Conservation (phyloP, 2,329 filamentous ascomycete species). For the Claviceps cyperi region DNA sequence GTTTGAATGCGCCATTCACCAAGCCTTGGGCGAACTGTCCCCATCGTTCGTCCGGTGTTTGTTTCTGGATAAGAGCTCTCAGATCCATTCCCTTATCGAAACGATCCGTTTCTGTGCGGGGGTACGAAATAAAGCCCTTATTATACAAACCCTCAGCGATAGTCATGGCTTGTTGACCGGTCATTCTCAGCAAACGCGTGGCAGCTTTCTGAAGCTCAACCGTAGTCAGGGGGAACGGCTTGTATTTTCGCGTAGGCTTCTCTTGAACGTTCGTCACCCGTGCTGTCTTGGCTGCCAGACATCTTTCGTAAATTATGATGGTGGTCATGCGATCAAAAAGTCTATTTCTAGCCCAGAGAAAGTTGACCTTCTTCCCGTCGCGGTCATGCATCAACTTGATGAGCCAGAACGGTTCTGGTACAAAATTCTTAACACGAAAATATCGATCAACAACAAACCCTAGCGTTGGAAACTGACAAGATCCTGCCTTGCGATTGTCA, state of each 20-base stretch:
- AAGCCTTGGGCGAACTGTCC: constrained; percentile 65
- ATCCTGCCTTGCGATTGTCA: constrained; percentile 35
- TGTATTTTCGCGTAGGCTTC: constrained; percentile 88
- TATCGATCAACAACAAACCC: constrained; percentile 97
- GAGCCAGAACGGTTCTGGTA: constrained; percentile 82
- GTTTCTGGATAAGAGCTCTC: constrained; percentile 65
- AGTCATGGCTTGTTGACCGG: constrained; percentile 79
- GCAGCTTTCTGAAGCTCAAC: constrained; percentile 96
- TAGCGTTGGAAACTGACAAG: constrained; percentile 91
- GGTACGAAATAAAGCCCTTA: constrained; percentile 93
- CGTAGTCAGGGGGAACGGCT: constrained; percentile 83
- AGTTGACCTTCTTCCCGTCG: constrained; percentile 65
- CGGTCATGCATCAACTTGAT: constrained; percentile 73
- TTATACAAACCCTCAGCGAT: constrained; percentile 80
- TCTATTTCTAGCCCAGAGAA: constrained; percentile 67
- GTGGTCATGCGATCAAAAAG: constrained; percentile 80
- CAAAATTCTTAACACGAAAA: constrained; percentile 84
- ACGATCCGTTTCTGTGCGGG: constrained; percentile 89
- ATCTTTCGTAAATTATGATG: constrained; percentile 72
- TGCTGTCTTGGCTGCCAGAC: constrained; percentile 59
- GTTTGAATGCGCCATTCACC: constrained; percentile 60
- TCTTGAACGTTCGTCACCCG: constrained; percentile 75
- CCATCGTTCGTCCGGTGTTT: constrained; percentile 64
- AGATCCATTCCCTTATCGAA: constrained; percentile 87
- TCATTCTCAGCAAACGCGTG: constrained; percentile 77